Evolutionary conservation across 176 grass and related monocot genomes (phyloP), one percentile per base, ranked within the genome.

Genomic region (Cenchrus purpureus): DNA sequence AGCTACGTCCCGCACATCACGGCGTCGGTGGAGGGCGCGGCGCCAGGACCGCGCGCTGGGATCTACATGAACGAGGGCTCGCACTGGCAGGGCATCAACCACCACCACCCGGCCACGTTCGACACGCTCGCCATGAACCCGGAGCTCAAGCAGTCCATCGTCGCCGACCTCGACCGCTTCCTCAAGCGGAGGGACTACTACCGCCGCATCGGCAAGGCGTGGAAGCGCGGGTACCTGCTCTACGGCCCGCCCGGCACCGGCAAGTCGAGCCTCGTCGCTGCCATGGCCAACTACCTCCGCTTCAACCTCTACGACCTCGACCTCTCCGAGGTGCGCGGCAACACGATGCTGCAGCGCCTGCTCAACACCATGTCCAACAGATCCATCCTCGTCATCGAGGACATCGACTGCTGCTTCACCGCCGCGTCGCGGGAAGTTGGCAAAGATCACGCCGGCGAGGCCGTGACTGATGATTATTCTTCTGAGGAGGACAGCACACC

Each of bases 161-260:
- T 88, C 45, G 80, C 31, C 73, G 80, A 88, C 80, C 86, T 88
- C 65, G 86, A 88, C 65, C 65, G 65, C 0, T 87, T 87, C 86
- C 25, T 66, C 4, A 68, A 7, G 62, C 55, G 86, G 8, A 76
- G 17, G 71, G 85, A 82, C 3, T 75, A 87, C 79, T 87, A 82
- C 71, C 71, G 62, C 0, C 51, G 71, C 12, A 87, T 81, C 59
- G 88, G 88, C 73, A 90, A 79, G 88, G 84, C 88, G 40, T 90
- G 88, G 88, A 90, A 90, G 67, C 79, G 88, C 4, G 84, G 88
- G 7, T 87, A 91, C 54, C 80, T 91, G 3, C 85, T 91, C 5
- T 25, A 74, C 49, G 77, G 85, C 16, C 85, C 85, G 15, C 77
- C 85, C 4, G 86, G 79, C 29, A 87, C 79, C 0, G 86, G 54